Conservation (phyloP, 2,329 filamentous ascomycete genomes). For the Fusarium pseudocircinatum region DNA sequence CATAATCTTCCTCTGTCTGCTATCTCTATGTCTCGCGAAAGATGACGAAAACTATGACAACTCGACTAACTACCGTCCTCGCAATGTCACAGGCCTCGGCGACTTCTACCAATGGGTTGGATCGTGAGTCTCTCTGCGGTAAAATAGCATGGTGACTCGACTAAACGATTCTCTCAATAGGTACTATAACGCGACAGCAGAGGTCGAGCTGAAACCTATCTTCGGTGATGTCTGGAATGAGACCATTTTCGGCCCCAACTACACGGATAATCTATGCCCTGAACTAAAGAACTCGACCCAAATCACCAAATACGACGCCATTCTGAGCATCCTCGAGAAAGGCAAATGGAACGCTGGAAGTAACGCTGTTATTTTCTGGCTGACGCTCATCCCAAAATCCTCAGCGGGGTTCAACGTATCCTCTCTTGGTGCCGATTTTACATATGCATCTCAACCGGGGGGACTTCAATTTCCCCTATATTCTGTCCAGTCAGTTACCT, state of each 20-base stretch:
- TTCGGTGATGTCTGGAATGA: background rate
- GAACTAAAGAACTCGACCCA: background rate
- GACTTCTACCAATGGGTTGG: slow-evolving; percentile 8
- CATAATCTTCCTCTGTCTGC: too few relatives aligned
- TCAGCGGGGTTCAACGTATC: background rate
- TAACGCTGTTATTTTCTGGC: slow-evolving; percentile 3
- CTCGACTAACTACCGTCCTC: background rate
- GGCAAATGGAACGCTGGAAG: background rate
- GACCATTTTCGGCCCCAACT: background rate
- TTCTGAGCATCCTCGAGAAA: background rate
- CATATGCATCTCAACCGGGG: rapidly evolving
- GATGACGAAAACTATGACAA: background rate
- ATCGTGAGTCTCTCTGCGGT: background rate
- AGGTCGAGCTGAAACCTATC: background rate
- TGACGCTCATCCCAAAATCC: background rate
- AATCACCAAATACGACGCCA: background rate
- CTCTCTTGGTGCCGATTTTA: background rate
- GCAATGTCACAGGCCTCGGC: background rate
- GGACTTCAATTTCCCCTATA: background rate
- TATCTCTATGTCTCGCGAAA: too few relatives aligned
- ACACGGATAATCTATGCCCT: background rate
- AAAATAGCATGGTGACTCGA: rapidly evolving
- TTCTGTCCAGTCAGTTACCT: background rate
- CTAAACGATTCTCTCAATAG: background rate
- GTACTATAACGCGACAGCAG: slow-evolving; percentile 10